These are phyloP conservation scores for Lactifluus echinatus DNA, from an alignment of 768 basidiomycete species.

Conservation along the genomic window DNA sequence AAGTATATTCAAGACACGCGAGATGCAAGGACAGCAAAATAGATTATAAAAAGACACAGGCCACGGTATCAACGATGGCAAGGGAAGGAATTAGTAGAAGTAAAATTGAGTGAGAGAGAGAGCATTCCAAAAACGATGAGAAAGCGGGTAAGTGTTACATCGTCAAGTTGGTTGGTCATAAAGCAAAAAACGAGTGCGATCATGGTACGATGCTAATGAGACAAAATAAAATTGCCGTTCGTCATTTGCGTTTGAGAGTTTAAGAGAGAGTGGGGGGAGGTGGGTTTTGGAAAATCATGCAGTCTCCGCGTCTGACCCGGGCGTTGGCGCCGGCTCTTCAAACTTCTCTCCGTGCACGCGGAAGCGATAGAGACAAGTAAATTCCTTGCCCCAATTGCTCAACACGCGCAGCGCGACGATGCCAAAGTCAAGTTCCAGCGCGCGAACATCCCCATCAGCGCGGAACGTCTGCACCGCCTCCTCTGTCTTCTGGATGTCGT, in stretches of 20 bases:
- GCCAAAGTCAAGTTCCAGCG: constrained; percentile 74
- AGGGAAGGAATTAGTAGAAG: not conserved
- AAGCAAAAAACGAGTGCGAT: not conserved
- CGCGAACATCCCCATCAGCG: constrained; percentile 45
- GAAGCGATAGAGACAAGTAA: constrained; percentile 84
- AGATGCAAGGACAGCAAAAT: constrained; percentile 10
- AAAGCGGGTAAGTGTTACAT: not conserved
- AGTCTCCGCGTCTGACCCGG: not conserved
- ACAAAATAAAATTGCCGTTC: not conserved
- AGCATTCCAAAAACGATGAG: not conserved
- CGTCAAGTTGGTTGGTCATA: constrained; percentile 7
- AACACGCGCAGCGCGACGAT: constrained; percentile 72
- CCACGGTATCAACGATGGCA: constrained; percentile 2
- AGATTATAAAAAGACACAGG: constrained; percentile 16
- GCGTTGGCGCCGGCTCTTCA: constrained; percentile 1
- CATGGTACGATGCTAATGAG: not conserved
- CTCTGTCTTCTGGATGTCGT: constrained; percentile 34
- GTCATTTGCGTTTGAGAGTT: too few species aligned
- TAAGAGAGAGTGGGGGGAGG: too few species aligned
- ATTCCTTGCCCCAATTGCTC: constrained; percentile 84
- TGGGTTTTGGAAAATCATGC: constrained; percentile 1
- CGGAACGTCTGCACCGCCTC: constrained; percentile 42
- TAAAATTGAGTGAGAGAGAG: not conserved
- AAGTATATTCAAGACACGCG: not conserved
- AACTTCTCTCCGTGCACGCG: constrained; percentile 64